A percentile compares a stretch with the other conserved stretches of the same genome.
phyloP scores from a whole-genome alignment of 306 rosid species.

The Luffa aegyptiaca region DNA sequence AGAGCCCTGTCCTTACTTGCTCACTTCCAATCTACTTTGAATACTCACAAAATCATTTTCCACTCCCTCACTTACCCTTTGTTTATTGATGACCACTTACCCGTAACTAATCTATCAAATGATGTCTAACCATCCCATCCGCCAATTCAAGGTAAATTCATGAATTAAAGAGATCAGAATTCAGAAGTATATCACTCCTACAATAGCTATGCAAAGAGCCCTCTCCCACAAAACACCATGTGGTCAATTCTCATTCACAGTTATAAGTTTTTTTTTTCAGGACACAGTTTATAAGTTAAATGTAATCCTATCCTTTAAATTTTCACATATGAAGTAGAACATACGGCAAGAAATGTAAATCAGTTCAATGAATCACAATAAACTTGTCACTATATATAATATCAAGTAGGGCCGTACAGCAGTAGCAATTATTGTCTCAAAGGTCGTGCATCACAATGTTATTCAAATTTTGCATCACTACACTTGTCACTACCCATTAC shows the following conservation, averaged over 20 bases:
- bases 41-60: background rate
- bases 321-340: background rate
- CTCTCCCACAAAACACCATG: background rate
- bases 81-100: background rate
- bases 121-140: background rate
- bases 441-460: background rate
- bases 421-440: background rate
- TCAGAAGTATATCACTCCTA: background rate
- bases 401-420: background rate
- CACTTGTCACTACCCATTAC: background rate
- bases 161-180: background rate
- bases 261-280: background rate
- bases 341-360: background rate
- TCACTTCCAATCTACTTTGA: background rate
- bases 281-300: background rate
- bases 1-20: background rate
- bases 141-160: background rate
- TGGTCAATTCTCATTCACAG: background rate
- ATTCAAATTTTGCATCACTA: background rate
- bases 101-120: background rate
- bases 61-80: background rate
- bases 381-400: background rate
- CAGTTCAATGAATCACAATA: background rate
- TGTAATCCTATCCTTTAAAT: background rate
- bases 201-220: background rate